Evolutionary conservation across 345 rosid genomes (phyloP).

Genomic region (Gossypium arboreum): DNA sequence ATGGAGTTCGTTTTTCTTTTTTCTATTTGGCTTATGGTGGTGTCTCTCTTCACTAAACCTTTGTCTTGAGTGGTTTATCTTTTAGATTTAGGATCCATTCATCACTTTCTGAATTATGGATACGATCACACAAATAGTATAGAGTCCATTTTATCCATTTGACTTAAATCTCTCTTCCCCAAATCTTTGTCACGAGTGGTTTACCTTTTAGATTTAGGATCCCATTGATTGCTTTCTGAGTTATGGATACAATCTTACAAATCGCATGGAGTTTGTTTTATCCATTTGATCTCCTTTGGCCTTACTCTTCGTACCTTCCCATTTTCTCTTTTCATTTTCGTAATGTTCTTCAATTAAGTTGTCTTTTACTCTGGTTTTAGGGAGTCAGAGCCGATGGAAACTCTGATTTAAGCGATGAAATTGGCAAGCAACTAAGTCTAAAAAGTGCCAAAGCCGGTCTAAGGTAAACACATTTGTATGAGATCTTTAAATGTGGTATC

Average conservation of each 20-base stretch:
- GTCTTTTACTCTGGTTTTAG: slow-evolving; percentile 28
- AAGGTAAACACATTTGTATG: slow-evolving; percentile 40
- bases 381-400: slow-evolving; percentile 77
- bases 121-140: no score
- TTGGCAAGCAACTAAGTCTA: slow-evolving; percentile 73
- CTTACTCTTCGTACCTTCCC: background rate
- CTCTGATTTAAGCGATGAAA: slow-evolving; percentile 57
- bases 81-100: no score
- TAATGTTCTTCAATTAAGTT: background rate
- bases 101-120: no score
- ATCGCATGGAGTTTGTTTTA: no score
- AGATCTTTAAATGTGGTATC: background rate
- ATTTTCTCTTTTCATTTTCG: background rate
- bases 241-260: no score
- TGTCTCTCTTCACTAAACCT: no score
- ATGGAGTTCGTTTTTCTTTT: background rate
- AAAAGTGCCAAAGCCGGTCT: slow-evolving; percentile 73
- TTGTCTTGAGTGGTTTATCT: no score
- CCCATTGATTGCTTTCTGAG: no score
- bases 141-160: no score
- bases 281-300: background rate
- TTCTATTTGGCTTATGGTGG: background rate
- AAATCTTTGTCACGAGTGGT: background rate
- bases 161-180: background rate
- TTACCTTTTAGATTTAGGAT: background rate